These are phyloP conservation scores for Gyromitra esculenta DNA, from an alignment of 2,329 filamentous ascomycete genomes.

Conservation along the genomic window DNA sequence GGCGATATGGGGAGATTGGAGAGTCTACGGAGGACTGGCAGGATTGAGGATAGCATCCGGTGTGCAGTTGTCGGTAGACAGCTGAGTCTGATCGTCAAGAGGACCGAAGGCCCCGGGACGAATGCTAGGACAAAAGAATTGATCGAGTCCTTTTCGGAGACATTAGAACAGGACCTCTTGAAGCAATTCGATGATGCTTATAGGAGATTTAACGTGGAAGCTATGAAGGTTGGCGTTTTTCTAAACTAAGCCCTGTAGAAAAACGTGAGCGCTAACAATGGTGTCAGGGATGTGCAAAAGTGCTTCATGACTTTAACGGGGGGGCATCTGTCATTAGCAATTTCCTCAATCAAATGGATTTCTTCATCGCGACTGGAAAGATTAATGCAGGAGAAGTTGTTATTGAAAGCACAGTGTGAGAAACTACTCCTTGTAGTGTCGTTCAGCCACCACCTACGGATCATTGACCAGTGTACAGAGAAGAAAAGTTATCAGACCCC, in stretches of 20 bases:
- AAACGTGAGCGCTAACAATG: constrained; percentile 20
- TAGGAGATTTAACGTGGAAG: constrained; percentile 91
- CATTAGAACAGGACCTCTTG: constrained; percentile 90
- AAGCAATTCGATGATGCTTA: constrained; percentile 99
- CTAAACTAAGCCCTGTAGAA: not conserved
- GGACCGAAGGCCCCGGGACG: constrained; percentile 77
- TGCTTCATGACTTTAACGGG: constrained; percentile 94
- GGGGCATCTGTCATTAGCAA: constrained; percentile 93
- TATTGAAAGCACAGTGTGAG: constrained; percentile 70
- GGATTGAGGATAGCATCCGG: constrained; percentile 89
- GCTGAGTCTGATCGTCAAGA: constrained; percentile 90
- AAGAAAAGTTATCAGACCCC: constrained; percentile 93
- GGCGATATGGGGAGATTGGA: constrained; percentile 88
- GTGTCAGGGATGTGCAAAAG: constrained; percentile 80
- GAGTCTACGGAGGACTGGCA: constrained; percentile 83
- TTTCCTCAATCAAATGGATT: constrained; percentile 98
- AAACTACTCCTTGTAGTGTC: constrained; percentile 21
- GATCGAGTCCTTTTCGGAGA: constrained; percentile 96
- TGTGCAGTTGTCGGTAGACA: constrained; percentile 95
- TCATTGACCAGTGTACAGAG: constrained; percentile 67
- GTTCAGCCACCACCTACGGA: not conserved
- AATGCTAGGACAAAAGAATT: constrained; percentile 83
- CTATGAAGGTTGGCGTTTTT: constrained; percentile 73
- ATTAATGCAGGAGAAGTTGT: constrained; percentile 86
- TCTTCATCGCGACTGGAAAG: constrained; percentile 97